Evolutionary conservation across 257 asterid genomes (phyloP).

Genomic region (Craterostigma plantagineum): DNA sequence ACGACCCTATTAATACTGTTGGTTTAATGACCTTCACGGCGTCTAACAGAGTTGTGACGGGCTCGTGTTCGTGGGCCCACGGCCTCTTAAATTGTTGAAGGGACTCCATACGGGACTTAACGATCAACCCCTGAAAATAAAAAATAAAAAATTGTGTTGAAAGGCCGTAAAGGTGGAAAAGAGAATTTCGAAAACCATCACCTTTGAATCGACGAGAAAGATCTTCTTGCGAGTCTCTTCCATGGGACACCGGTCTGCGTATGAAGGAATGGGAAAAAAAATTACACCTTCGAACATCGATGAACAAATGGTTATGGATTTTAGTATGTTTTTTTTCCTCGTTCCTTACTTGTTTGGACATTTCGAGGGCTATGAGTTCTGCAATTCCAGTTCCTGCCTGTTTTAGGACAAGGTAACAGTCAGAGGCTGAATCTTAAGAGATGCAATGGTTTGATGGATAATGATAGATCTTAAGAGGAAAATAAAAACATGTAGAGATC

Average conservation of each 20-base stretch:
- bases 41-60: slow-evolving; percentile 29
- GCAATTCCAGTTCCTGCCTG: slow-evolving; percentile 99
- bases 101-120: slow-evolving; percentile 36
- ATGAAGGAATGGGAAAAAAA: slow-evolving; percentile 1
- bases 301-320: not conserved
- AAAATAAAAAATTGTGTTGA: not conserved
- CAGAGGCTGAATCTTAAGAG: not conserved
- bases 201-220: slow-evolving; percentile 74
- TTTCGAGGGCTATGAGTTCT: slow-evolving; percentile 94
- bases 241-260: slow-evolving; percentile 60
- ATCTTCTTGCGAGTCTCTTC: slow-evolving; percentile 84
- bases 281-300: not conserved
- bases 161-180: not conserved
- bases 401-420: slow-evolving; percentile 13
- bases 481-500: not conserved
- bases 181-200: slow-evolving; percentile 4
- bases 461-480: not conserved
- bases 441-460: not conserved
- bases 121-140: slow-evolving; percentile 42
- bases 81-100: slow-evolving; percentile 69
- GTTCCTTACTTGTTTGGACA: slow-evolving; percentile 90
- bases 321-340: not conserved
- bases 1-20: slow-evolving; percentile 15
- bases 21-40: slow-evolving; percentile 42
- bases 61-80: slow-evolving; percentile 58